A percentile compares a stretch with the other conserved stretches of the same genome.
Evolutionary conservation across 164 flowering plant species (phyloP).

Genomic region (Berberis vulgaris): DNA sequence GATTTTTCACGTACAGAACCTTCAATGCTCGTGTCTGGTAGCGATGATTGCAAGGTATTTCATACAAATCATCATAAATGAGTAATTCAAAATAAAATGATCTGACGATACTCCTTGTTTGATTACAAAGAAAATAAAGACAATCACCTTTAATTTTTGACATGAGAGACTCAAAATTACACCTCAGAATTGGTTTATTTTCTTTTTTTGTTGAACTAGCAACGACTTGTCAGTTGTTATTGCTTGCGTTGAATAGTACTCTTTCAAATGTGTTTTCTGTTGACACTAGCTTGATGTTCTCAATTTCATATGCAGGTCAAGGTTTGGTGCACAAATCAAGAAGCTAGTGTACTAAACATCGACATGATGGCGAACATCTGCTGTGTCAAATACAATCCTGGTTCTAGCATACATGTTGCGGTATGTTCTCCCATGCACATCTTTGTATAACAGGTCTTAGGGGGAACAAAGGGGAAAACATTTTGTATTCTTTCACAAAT

Average conservation of each 20-base stretch:
- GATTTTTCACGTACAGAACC: constrained; percentile 95
- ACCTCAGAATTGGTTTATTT: no score
- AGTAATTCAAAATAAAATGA: no score
- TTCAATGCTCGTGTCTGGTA: constrained; percentile 89
- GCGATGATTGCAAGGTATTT: constrained; percentile 92
- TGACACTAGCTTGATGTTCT: constrained; percentile 3
- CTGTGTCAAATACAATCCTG: constrained; percentile 94
- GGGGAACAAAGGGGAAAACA: neutral
- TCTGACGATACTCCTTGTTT: no score
- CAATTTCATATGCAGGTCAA: constrained; percentile 58
- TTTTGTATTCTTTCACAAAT: neutral
- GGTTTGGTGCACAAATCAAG: constrained; percentile 98
- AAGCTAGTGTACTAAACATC: constrained; percentile 84
- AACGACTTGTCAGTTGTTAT: no score
- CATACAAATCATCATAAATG: no score
- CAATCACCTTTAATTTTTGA: no score
- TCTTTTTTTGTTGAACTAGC: no score
- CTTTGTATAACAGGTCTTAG: neutral
- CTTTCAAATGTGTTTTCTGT: neutral
- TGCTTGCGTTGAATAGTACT: neutral
- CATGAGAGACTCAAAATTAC: no score
- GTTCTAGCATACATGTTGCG: constrained; percentile 71
- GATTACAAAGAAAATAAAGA: no score
- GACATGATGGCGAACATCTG: constrained; percentile 99
- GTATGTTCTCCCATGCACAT: constrained; percentile 27